These are phyloP conservation scores for Polygonum maritimum DNA, from an alignment of 148 eudicot species.

Conservation along the genomic window DNA sequence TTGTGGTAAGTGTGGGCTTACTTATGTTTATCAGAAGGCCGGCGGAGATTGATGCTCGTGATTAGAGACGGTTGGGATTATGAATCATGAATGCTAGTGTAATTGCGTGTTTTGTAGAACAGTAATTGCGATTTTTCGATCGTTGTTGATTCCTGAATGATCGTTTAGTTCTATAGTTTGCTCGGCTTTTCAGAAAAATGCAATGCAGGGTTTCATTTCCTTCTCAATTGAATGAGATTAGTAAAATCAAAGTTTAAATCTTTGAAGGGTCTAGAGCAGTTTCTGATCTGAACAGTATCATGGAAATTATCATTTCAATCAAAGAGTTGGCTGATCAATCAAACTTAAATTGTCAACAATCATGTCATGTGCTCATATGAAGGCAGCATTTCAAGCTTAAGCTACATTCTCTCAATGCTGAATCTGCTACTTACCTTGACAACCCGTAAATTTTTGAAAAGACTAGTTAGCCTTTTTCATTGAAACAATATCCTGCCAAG, in stretches of 20 bases:
- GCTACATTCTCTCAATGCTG: not conserved
- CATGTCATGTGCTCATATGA: not conserved
- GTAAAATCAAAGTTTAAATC: no score
- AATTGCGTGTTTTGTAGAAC: not conserved
- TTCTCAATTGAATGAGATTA: no score
- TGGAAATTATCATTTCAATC: no score
- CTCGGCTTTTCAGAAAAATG: no score
- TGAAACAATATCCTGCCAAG: no score
- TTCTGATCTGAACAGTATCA: not conserved
- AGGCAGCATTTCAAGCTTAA: not conserved
- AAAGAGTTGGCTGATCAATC: no score
- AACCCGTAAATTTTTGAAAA: no score
- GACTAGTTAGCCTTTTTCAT: no score
- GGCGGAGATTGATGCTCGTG: slow-evolving; percentile 19
- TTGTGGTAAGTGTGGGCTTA: slow-evolving; percentile 37
- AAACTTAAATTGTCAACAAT: no score
- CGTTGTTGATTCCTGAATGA: not conserved
- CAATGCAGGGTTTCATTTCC: no score
- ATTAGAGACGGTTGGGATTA: not conserved
- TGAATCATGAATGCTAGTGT: no score
- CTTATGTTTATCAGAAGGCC: slow-evolving; percentile 36
- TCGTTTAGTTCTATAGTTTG: not conserved
- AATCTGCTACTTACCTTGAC: not conserved
- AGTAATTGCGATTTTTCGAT: not conserved
- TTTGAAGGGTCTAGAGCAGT: no score